phyloP scores from a whole-genome alignment of 1,284 basidiomycete genomes.

The Cryptococcus amylolentus region DNA sequence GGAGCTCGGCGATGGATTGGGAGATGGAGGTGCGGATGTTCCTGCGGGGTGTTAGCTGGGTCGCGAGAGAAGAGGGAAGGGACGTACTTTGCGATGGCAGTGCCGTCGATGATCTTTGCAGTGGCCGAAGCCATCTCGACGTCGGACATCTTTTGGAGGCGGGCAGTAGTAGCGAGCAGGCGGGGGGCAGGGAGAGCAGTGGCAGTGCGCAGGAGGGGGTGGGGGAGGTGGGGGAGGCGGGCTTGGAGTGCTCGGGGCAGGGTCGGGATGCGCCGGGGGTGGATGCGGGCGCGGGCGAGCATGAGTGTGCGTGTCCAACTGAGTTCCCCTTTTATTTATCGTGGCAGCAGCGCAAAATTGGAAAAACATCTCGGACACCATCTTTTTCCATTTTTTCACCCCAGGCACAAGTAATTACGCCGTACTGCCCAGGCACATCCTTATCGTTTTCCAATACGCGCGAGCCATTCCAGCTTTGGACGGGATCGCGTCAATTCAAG shows the following conservation, averaged over 20 bases:
- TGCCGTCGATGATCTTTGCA: slow-evolving; percentile 78
- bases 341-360: no score
- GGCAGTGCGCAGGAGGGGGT: background rate
- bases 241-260: no score
- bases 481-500: no score
- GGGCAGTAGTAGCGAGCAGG: slow-evolving; percentile 1
- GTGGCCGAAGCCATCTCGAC: slow-evolving; percentile 15
- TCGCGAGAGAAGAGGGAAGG: background rate
- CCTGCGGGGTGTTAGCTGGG: slow-evolving; percentile 51
- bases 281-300: background rate
- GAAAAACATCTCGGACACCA: no score
- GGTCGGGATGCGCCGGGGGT: background rate
- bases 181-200: background rate
- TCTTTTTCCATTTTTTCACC: no score
- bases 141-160: slow-evolving; percentile 13
- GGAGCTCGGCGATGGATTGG: slow-evolving; percentile 60
- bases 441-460: no score
- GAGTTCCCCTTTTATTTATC: background rate
- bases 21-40: slow-evolving; percentile 73
- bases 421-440: no score
- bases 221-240: background rate
- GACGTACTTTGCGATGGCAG: slow-evolving; percentile 75
- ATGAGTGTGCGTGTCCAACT: background rate
- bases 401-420: no score
- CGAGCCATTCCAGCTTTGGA: no score